These are phyloP conservation scores for Onygenales sp. DNA, from an alignment of 2,329 filamentous ascomycete genomes.

Conservation along the genomic window DNA sequence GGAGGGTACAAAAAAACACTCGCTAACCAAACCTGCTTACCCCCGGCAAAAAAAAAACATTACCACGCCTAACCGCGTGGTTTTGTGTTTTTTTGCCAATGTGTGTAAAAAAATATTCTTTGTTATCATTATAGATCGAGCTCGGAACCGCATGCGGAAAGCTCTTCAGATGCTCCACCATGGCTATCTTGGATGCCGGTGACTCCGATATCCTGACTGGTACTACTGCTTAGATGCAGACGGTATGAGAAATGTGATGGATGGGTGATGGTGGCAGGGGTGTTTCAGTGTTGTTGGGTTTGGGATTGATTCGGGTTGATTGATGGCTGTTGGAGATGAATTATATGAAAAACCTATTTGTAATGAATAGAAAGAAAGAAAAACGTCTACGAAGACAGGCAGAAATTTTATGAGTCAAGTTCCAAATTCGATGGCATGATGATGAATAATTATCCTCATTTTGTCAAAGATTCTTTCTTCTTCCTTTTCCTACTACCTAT, in stretches of 20 bases:
- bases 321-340: too few species aligned
- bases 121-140: constrained; percentile 63
- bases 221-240: constrained; percentile 49
- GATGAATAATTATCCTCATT: too few species aligned
- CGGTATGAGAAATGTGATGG: not conserved
- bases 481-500: too few species aligned
- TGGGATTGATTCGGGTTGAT: too few species aligned
- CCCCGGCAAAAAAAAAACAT: not conserved
- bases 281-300: too few species aligned
- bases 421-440: too few species aligned
- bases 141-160: constrained; percentile 97
- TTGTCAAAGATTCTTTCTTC: too few species aligned
- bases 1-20: constrained; percentile 57
- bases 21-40: not conserved
- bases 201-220: constrained; percentile 94
- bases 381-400: too few species aligned
- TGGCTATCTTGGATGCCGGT: constrained; percentile 94
- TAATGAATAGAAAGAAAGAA: too few species aligned
- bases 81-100: not conserved
- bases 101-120: constrained; percentile 48
- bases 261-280: not conserved
- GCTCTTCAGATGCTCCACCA: constrained; percentile 95
- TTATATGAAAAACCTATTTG: too few species aligned
- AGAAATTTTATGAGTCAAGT: too few species aligned
- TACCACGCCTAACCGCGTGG: not conserved